Evolutionary conservation across 2,329 filamentous ascomycete species (phyloP).

Genomic region (Davidsoniella virescens): DNA sequence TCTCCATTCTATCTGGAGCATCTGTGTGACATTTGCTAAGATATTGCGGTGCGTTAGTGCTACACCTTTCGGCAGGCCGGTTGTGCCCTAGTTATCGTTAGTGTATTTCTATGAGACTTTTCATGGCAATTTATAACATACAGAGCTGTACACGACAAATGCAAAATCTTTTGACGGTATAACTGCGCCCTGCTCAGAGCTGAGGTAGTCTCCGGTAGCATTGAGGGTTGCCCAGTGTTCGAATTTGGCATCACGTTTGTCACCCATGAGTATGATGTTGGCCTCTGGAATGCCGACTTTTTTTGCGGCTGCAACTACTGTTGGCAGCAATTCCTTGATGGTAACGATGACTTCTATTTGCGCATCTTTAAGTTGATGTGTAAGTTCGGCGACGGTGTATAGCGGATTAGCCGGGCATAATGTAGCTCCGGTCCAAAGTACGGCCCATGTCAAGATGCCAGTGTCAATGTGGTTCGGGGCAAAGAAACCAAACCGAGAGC

Average conservation of each 20-base stretch:
- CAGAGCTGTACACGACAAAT: conserved; percentile 71
- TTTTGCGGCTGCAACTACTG: conserved; percentile 50
- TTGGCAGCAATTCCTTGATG: conserved; percentile 48
- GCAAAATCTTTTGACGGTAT: conserved; percentile 58
- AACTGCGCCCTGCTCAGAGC: conserved; percentile 27
- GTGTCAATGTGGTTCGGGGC: conserved; percentile 79
- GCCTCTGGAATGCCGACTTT: conserved; percentile 54
- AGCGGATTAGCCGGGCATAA: conserved; percentile 77
- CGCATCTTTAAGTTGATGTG: conserved; percentile 68
- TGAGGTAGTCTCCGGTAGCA: neutral
- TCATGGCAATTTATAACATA: conserved; percentile 14
- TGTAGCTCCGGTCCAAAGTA: conserved; percentile 68
- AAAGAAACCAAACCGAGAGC: conserved; percentile 69
- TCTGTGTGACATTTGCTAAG: conserved; percentile 53
- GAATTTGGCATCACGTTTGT: conserved; percentile 42
- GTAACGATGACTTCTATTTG: conserved; percentile 61
- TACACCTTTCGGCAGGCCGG: conserved; percentile 81
- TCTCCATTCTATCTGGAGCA: conserved; percentile 33
- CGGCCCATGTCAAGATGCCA: conserved; percentile 58
- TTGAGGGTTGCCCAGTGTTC: conserved; percentile 60
- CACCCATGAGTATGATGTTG: conserved; percentile 61
- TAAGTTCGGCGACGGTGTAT: conserved; percentile 70
- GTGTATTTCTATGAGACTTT: neutral
- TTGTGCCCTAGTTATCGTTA: conserved; percentile 45
- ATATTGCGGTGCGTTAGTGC: conserved; percentile 74